Evolutionary conservation across 2,329 filamentous ascomycete genomes (phyloP).

Genomic region (Thyridium curvatum): DNA sequence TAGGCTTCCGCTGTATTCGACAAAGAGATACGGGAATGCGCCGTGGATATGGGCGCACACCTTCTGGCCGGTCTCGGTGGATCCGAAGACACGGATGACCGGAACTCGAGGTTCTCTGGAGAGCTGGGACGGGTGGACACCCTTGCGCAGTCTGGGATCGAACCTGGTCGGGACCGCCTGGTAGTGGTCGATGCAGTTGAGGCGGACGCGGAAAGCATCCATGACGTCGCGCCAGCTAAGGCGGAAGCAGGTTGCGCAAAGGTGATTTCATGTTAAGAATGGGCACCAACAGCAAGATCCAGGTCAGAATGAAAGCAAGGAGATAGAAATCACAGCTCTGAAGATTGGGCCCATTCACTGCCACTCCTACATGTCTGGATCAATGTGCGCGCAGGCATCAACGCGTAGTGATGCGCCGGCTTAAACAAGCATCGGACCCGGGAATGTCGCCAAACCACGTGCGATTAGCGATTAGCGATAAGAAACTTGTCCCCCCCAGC

Average conservation of each 20-base stretch:
- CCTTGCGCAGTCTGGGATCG: constrained; percentile 71
- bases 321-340: too few relatives aligned
- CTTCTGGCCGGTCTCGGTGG: constrained; percentile 91
- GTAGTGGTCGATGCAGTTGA: constrained; percentile 96
- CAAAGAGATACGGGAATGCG: constrained; percentile 90
- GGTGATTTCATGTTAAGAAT: too few relatives aligned
- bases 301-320: not conserved
- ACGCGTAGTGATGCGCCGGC: too few relatives aligned
- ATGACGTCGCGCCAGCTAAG: constrained; percentile 17
- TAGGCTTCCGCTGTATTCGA: constrained; percentile 73
- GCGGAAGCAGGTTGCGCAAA: not conserved
- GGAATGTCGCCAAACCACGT: constrained; percentile 8
- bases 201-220: constrained; percentile 80
- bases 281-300: too few relatives aligned
- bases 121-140: constrained; percentile 51
- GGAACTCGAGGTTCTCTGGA: constrained; percentile 69
- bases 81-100: constrained; percentile 83
- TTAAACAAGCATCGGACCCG: too few relatives aligned
- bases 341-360: too few relatives aligned
- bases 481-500: too few relatives aligned
- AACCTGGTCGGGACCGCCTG: constrained; percentile 72
- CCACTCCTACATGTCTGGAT: too few relatives aligned
- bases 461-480: not conserved
- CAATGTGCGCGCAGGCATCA: too few relatives aligned
- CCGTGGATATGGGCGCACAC: constrained; percentile 95